Evolutionary conservation across 2,329 filamentous ascomycete genomes (phyloP).

Genomic region (Coniella lustricola): DNA sequence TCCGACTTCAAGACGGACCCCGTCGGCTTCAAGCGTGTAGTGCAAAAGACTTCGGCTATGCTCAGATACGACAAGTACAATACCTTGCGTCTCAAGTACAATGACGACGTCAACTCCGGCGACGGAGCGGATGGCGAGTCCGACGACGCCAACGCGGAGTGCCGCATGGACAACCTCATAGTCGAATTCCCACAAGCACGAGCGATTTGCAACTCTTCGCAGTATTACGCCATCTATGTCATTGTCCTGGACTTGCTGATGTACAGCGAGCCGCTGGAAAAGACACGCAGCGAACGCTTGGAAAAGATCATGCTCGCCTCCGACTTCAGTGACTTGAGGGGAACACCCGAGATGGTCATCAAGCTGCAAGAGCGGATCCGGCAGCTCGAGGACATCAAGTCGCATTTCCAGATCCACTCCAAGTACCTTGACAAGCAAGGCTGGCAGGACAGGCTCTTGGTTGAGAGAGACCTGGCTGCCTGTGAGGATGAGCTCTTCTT

Average conservation of each 20-base stretch:
- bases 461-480: conserved; percentile 80
- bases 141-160: conserved; percentile 53
- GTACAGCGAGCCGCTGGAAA: conserved; percentile 93
- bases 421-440: conserved; percentile 80
- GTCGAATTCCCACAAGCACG: conserved; percentile 92
- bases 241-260: conserved; percentile 93
- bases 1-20: conserved; percentile 91
- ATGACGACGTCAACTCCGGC: conserved; percentile 72
- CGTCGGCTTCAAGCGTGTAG: conserved; percentile 95
- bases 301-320: conserved; percentile 99
- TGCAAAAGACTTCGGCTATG: conserved; percentile 92
- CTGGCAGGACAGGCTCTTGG: conserved; percentile 82
- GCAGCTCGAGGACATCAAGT: conserved; percentile 92
- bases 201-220: conserved; percentile 92
- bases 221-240: conserved; percentile 98
- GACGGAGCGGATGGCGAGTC: conserved; percentile 47
- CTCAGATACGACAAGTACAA: conserved; percentile 98
- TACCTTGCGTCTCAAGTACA: conserved; percentile 90
- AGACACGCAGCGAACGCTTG: conserved; percentile 88
- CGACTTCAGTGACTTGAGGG: conserved; percentile 93
- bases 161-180: conserved; percentile 90
- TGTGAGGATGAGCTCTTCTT: conserved; percentile 99
- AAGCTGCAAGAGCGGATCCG: conserved; percentile 86
- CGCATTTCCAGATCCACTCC: conserved; percentile 88
- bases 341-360: conserved; percentile 87